Conservation (phyloP, 176 grass and related monocot species). For the Oryza nivara region DNA sequence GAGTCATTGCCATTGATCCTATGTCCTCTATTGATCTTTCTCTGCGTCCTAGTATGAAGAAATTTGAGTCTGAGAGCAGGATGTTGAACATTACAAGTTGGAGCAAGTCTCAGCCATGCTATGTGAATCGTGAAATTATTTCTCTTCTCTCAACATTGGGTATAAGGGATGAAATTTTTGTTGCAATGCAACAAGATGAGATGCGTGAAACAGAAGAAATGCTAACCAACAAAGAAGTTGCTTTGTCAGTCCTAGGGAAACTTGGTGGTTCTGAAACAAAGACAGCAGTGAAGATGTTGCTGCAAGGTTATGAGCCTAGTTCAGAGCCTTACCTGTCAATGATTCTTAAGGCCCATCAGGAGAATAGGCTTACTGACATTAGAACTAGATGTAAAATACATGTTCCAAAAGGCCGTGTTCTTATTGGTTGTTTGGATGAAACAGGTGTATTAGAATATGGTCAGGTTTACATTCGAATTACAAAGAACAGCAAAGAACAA, state of each 20-base stretch:
- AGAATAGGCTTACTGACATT: conserved; percentile 78
- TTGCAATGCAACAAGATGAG: conserved; percentile 73
- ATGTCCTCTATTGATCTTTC: conserved; percentile 63
- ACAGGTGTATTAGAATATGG: conserved; percentile 69
- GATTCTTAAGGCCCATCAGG: conserved; percentile 79
- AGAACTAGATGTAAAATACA: conserved; percentile 78
- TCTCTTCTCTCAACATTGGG: conserved; percentile 89
- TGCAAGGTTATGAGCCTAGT: conserved; percentile 80
- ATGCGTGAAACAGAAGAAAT: conserved; percentile 72
- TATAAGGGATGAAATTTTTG: conserved; percentile 80
- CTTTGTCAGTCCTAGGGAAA: conserved; percentile 71
- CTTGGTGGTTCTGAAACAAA: conserved; percentile 64
- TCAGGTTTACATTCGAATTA: conserved; percentile 84
- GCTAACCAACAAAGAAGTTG: conserved; percentile 68
- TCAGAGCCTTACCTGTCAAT: conserved; percentile 81
- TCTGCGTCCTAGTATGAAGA: conserved; percentile 89
- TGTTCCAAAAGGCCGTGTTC: conserved; percentile 91
- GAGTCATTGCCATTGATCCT: conserved; percentile 75
- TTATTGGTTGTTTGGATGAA: conserved; percentile 94
- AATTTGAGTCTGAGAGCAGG: conserved; percentile 80
- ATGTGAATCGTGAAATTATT: conserved; percentile 88
- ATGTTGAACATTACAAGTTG: conserved; percentile 90
- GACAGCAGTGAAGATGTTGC: conserved; percentile 62
- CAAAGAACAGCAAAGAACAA: conserved; percentile 72
- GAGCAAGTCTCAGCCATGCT: conserved; percentile 80